Base-by-base conservation (phyloP, 768 basidiomycete species). In the Termitomyces titanicus region DNA sequence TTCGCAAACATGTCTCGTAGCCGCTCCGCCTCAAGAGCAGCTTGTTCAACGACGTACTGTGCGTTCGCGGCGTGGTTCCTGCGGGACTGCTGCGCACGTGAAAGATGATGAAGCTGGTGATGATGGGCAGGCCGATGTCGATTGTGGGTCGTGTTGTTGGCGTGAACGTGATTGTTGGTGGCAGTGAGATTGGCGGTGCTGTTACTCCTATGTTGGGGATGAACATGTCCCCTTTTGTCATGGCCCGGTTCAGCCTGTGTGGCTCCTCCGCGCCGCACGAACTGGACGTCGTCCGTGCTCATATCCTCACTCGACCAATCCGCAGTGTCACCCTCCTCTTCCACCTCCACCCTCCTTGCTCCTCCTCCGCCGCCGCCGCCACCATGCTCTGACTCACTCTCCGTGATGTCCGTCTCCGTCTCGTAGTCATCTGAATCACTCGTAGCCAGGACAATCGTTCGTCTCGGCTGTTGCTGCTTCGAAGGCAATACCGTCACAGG, bases 1-100 rank as follows among this genome's bases (percentile, higher is more conserved):
- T 92, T 91, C 57, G 80, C 77, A 63, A 89, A 87, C 75, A 92
- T 74, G 13, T 92, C 87, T 27, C 80, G 79, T 60, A 86, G 80
- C 17, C 82, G 79, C 63, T 82, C 80, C 1, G 75, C 83, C 64
- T 89, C 86, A 55, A 80, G 62, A 0, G 82, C 85, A 5, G 87
- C 88, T 49, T 82, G 66, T 57, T 71, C 59, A 33, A 73, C 60
- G 46, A 61, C 53, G 61, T 72, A 70, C 53, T 74, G 64, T 51
- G 63, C 61, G 29, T 51, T 59, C 4, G 58, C 58, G 11, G 65
- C 66, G 25, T 69, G 65, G 1, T 51, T 57, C 1, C 68, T 63
- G 3, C 66, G 62, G 13, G 51, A 48, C 3, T 61, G 58, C 29
- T 68, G 69, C 15, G 53, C 65, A 20, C 68, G 60, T 24, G 62